These are phyloP conservation scores for Cnidoscolus chayamansa DNA, from an alignment of 441 rosid species.

Conservation along the genomic window DNA sequence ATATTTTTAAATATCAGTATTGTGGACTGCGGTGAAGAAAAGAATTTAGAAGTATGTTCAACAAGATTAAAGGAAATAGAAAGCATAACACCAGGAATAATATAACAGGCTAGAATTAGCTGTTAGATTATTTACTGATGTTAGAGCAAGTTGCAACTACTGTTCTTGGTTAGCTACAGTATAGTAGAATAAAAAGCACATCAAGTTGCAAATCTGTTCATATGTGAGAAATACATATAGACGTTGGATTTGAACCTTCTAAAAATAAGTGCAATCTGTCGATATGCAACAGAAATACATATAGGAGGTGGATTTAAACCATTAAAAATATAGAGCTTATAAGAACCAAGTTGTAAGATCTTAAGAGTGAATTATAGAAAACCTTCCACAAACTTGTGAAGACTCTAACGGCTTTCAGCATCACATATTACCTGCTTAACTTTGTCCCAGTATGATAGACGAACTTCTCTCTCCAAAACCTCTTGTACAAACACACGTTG, in stretches of 20 bases:
- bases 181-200: no score
- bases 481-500: constrained; percentile 98
- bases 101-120: no score
- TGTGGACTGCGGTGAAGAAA: background rate
- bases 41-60: background rate
- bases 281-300: background rate
- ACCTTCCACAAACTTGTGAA: background rate
- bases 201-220: no score
- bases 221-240: no score
- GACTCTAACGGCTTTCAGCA: background rate
- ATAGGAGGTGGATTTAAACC: background rate
- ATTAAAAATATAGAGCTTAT: background rate
- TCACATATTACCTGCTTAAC: constrained; percentile 76
- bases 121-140: no score
- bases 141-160: no score
- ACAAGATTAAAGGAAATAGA: background rate
- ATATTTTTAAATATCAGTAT: constrained; percentile 8
- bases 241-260: no score
- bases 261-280: no score
- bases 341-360: background rate
- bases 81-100: background rate
- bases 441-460: constrained; percentile 98
- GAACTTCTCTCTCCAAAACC: constrained; percentile 97
- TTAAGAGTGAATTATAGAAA: background rate
- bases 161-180: no score